Conservation (phyloP, 768 basidiomycete species). For the Leccinum imitatum region DNA sequence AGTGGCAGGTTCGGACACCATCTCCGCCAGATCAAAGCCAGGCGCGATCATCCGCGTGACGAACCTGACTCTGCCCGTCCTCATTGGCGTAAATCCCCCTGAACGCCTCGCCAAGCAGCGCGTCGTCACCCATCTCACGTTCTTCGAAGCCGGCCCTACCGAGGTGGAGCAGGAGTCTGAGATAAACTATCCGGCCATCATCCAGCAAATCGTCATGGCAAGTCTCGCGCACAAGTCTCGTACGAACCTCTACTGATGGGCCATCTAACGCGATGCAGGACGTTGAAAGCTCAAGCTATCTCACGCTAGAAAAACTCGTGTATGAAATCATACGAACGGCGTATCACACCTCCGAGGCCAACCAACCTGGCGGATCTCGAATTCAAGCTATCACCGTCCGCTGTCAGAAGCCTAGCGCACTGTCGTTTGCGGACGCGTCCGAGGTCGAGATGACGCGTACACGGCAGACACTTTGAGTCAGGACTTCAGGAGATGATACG, state of each 20-base stretch:
- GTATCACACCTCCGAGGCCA: conserved; percentile 51
- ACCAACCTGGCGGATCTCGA: conserved; percentile 13
- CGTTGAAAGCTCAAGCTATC: conserved; percentile 11
- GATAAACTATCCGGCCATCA: conserved; percentile 38
- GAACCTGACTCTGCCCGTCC: conserved; percentile 48
- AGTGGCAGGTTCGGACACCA: background rate
- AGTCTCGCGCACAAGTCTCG: conserved; percentile 1
- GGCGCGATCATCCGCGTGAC: conserved; percentile 40
- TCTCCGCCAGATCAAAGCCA: background rate
- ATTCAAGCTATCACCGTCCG: conserved; percentile 48
- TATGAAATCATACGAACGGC: conserved; percentile 50
- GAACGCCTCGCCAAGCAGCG: conserved; percentile 66
- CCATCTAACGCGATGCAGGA: background rate
- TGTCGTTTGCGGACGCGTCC: conserved; percentile 65
- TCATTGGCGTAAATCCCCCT: conserved; percentile 72
- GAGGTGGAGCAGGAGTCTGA: conserved; percentile 1
- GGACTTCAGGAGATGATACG: background rate
- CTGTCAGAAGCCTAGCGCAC: conserved; percentile 68
- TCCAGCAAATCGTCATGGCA: conserved; percentile 33
- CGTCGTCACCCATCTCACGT: conserved; percentile 53
- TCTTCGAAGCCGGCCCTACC: conserved; percentile 33
- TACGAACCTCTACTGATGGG: background rate
- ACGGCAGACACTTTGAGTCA: background rate
- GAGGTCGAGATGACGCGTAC: conserved; percentile 58
- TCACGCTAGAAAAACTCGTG: conserved; percentile 25